Evolutionary conservation across 2,329 filamentous ascomycete species (phyloP).

Genomic region (Alternaria solani): DNA sequence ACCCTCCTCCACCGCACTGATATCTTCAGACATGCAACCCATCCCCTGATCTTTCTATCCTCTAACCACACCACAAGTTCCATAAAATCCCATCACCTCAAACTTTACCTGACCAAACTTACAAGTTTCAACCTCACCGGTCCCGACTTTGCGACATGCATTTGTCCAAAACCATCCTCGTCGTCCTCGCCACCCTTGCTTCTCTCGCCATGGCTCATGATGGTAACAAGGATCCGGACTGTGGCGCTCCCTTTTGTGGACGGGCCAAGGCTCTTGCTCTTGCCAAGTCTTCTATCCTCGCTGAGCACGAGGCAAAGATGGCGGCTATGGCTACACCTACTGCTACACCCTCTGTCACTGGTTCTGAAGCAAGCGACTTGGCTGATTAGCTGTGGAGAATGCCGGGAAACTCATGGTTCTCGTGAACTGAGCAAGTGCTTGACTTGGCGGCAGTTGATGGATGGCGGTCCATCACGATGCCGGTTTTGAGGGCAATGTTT

Average conservation of each 20-base stretch:
- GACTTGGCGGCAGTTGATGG: background rate
- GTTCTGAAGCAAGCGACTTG: background rate
- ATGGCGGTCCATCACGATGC: background rate
- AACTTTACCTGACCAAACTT: background rate
- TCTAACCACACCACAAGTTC: background rate
- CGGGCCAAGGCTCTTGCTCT: background rate
- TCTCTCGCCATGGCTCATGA: background rate
- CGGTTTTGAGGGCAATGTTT: background rate
- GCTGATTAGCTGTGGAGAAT: background rate
- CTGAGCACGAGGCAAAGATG: background rate
- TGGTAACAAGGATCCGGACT: background rate
- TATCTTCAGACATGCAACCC: background rate
- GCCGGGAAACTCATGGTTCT: background rate
- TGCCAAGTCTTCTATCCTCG: background rate
- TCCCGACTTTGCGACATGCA: background rate
- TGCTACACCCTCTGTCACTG: background rate
- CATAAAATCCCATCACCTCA: background rate
- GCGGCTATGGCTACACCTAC: background rate
- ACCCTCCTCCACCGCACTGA: no score
- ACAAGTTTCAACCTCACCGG: background rate
- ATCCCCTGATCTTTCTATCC: background rate
- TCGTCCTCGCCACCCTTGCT: background rate
- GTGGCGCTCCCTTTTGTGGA: constrained; percentile 14
- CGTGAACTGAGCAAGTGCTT: background rate
- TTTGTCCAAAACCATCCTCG: background rate